phyloP scores from a whole-genome alignment of 164 flowering plant genomes.

The Tetrastigma voinierianum region DNA sequence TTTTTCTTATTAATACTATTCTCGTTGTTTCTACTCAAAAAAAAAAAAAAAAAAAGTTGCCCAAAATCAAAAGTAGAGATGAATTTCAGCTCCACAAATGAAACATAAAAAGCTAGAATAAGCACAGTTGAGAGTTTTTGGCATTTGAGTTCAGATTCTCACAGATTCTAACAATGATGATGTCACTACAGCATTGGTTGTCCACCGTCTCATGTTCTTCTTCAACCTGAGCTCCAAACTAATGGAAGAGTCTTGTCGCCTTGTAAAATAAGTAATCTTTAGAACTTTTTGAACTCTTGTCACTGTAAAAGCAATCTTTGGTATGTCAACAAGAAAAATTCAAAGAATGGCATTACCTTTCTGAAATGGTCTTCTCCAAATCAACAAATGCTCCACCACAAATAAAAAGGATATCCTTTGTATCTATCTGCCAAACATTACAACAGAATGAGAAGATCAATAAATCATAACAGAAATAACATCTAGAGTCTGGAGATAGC shows the following conservation, averaged over 20 bases:
- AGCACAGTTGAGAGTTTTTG: too few relatives aligned
- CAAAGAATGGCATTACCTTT: slow-evolving; percentile 47
- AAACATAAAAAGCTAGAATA: too few relatives aligned
- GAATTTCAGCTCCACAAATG: too few relatives aligned
- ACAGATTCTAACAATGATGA: slow-evolving; percentile 87
- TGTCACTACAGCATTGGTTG: slow-evolving; percentile 63
- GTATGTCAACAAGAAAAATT: too few relatives aligned
- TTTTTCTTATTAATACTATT: too few relatives aligned
- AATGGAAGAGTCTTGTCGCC: slow-evolving; percentile 98
- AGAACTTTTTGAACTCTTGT: not conserved
- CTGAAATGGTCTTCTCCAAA: slow-evolving; percentile 95
- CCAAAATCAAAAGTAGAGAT: too few relatives aligned
- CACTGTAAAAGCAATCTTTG: not conserved
- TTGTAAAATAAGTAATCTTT: slow-evolving; percentile 19
- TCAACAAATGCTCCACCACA: slow-evolving; percentile 99
- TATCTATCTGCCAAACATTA: slow-evolving; percentile 72
- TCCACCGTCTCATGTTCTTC: slow-evolving; percentile 91
- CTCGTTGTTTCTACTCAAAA: too few relatives aligned
- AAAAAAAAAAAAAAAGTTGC: too few relatives aligned
- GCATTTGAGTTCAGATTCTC: slow-evolving; percentile 17
- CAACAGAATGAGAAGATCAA: slow-evolving; percentile 3
- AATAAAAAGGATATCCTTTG: slow-evolving; percentile 94
- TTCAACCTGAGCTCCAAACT: slow-evolving; percentile 99
- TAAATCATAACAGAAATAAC: not conserved
- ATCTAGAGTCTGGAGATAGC: too few relatives aligned